Evolutionary conservation across 331 rosid genomes (phyloP).

Genomic region (Quercus lobata): DNA sequence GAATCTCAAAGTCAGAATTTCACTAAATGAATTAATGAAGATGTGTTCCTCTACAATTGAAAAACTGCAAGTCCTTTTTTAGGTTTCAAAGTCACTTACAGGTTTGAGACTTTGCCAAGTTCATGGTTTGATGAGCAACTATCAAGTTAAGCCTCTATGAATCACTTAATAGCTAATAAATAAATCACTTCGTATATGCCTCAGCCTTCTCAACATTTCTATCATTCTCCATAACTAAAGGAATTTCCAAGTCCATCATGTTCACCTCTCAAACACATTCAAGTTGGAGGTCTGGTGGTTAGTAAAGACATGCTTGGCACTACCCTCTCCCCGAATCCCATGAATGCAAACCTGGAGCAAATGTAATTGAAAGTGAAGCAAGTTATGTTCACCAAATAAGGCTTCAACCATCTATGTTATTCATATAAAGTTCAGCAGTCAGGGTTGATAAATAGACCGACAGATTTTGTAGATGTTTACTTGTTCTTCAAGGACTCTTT

Average conservation of each 20-base stretch:
- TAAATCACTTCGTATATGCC: slow-evolving; percentile 46
- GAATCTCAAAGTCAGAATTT: background rate
- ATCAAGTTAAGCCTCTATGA: background rate
- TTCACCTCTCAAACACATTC: slow-evolving; percentile 39
- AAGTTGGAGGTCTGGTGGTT: slow-evolving; percentile 25
- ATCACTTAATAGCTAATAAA: slow-evolving; percentile 2
- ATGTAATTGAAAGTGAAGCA: slow-evolving; percentile 2
- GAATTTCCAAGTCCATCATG: slow-evolving; percentile 47
- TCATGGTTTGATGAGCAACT: background rate
- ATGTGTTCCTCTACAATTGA: background rate
- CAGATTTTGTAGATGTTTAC: background rate
- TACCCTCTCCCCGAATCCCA: slow-evolving; percentile 38
- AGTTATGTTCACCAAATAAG: slow-evolving; percentile 5
- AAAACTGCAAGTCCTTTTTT: background rate
- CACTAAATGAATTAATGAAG: background rate
- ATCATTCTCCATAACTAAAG: slow-evolving; percentile 48
- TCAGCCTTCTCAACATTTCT: slow-evolving; percentile 78
- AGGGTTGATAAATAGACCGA: background rate
- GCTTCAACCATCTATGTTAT: slow-evolving; percentile 13
- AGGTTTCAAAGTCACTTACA: background rate
- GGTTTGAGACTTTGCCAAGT: background rate
- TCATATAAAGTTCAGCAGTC: slow-evolving; percentile 9
- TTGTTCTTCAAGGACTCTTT: slow-evolving; percentile 43
- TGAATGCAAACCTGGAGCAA: slow-evolving; percentile 14
- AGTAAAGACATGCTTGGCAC: slow-evolving; percentile 19